Base-by-base conservation (phyloP, 2,329 filamentous ascomycete species). In the Ophiostoma quercus region DNA sequence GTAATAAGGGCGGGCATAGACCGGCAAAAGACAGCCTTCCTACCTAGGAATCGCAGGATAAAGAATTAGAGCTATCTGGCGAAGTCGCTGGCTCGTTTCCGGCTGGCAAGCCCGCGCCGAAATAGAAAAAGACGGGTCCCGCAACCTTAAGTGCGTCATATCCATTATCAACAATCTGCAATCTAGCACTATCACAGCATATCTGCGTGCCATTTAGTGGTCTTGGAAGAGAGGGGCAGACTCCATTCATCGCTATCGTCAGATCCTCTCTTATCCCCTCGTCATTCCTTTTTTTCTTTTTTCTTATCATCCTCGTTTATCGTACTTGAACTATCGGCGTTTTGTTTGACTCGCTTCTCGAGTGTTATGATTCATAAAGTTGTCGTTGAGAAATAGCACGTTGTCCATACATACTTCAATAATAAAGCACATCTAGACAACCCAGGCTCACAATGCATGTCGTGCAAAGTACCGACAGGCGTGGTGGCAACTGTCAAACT, bases 91-190 rank as follows among this genome's bases (percentile, higher is more conserved):
- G n/a, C 51, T 34, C 32, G 60, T 34, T 63, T 11, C 29, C 60
- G 60, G 60, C 60, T 37, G 62, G 32, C 29, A 37, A 39, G 62
- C 19, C 62, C 62, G 34, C 32, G 34, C n/a, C n/a, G 32, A 65
- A 65, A 34, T 65, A 16, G 62, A 41, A 41, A 65, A 39, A 65
- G 8, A 39, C 19, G 29, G n/a, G 14, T 16, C 32, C 60, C 60
- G 60, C 19, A 65, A 22, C 29, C 60, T 37, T 25, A 29, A 62
- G 62, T 65, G 62, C 62, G 62, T 65, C 62, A 65, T 65, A 65
- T 65, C 34, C 12, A 65, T 65, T 65, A 65, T 39, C 62, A 65
- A 63, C 34, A n/a, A 37, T 37, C 60, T 37, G 6, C 29, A 16
- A 32, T 63, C 60, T 63, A 41, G 39, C 12, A 41, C 39, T 41